Conservation (phyloP, 495 filamentous ascomycete genomes). For the Thermochaetoides thermophila region DNA sequence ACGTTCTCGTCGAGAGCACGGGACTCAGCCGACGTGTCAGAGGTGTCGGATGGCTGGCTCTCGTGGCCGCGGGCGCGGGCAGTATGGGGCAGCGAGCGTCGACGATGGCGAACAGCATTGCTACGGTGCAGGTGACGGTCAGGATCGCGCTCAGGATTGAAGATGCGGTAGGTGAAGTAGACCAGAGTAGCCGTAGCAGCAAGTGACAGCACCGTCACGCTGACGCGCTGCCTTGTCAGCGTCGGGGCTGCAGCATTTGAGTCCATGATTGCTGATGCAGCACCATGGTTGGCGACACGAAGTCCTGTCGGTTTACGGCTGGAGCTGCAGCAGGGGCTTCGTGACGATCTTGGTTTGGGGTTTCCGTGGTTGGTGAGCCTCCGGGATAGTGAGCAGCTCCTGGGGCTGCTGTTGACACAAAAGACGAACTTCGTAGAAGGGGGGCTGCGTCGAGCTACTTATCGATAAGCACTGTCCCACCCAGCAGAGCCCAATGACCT, state of each 20-base stretch:
- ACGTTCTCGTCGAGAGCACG: conserved; percentile 33
- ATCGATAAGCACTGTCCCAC: too few species aligned
- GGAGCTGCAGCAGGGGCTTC: too few species aligned
- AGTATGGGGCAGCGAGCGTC: conserved; percentile 17
- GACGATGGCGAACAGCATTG: conserved; percentile 40
- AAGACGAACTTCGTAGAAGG: too few species aligned
- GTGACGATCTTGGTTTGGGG: too few species aligned
- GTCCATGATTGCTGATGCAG: conserved; percentile 17
- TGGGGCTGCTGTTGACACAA: too few species aligned
- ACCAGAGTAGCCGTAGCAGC: conserved; percentile 22
- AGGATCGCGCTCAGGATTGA: conserved; percentile 8
- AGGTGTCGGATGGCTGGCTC: conserved; percentile 12
- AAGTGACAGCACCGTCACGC: conserved; percentile 23
- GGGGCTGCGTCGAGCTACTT: too few species aligned
- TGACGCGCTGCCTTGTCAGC: conserved; percentile 27
- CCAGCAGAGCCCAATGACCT: too few species aligned
- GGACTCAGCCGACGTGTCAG: conserved; percentile 25
- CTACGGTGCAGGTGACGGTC: conserved; percentile 37
- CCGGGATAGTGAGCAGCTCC: too few species aligned
- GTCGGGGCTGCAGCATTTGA: conserved; percentile 24
- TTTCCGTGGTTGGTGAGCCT: too few species aligned
- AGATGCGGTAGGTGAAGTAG: conserved; percentile 25
- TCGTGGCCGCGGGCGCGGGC: conserved; percentile 5
- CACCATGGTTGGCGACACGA: conserved; percentile 11
- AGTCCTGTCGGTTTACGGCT: too few species aligned